A percentile compares a stretch with the other conserved stretches of the same genome.
Conservation (phyloP, 495 filamentous ascomycete genomes). For the Pyrenula aspistea region DNA sequence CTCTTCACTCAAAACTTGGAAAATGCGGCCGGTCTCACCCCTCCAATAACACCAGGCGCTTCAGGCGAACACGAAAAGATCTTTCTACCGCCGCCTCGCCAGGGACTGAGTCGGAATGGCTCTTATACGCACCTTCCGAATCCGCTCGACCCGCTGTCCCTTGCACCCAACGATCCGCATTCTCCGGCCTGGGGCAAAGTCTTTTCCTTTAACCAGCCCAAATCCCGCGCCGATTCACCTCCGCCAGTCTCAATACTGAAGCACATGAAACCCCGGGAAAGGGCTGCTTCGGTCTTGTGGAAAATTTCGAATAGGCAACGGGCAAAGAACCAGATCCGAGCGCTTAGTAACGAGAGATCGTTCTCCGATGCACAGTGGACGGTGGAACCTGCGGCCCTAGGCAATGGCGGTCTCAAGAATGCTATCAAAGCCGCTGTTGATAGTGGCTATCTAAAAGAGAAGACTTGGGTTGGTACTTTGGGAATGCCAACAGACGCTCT, state of each 20-base stretch:
- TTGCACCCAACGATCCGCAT: slow-evolving; percentile 47
- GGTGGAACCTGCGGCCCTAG: slow-evolving; percentile 74
- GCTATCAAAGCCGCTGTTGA: slow-evolving; percentile 66
- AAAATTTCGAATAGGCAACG: slow-evolving; percentile 22
- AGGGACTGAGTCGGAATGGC: slow-evolving; percentile 20
- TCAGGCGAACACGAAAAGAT: slow-evolving; percentile 48
- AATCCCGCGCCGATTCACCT: slow-evolving; percentile 50
- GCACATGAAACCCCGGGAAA: slow-evolving; percentile 39
- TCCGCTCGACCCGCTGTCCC: slow-evolving; percentile 14
- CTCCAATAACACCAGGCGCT: slow-evolving; percentile 48
- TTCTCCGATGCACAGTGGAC: slow-evolving; percentile 64
- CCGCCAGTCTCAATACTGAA: slow-evolving; percentile 64
- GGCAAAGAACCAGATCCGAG: slow-evolving; percentile 16
- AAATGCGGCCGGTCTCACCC: slow-evolving; percentile 4
- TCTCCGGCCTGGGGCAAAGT: slow-evolving; percentile 62
- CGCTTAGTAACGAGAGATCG: slow-evolving; percentile 20
- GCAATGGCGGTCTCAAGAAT: slow-evolving; percentile 83
- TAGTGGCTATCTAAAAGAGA: slow-evolving; percentile 48
- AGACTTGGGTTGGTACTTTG: slow-evolving; percentile 79
- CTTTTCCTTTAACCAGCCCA: slow-evolving; percentile 56
- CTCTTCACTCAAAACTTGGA: slow-evolving; percentile 17
- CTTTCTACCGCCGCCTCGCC: slow-evolving; percentile 40
- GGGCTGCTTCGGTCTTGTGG: slow-evolving; percentile 36
- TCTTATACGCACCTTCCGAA: slow-evolving; percentile 18
- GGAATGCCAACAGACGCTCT: slow-evolving; percentile 85